These are phyloP conservation scores for Trichophyton schoenleinii DNA, from an alignment of 2,329 filamentous ascomycete species.

Conservation along the genomic window DNA sequence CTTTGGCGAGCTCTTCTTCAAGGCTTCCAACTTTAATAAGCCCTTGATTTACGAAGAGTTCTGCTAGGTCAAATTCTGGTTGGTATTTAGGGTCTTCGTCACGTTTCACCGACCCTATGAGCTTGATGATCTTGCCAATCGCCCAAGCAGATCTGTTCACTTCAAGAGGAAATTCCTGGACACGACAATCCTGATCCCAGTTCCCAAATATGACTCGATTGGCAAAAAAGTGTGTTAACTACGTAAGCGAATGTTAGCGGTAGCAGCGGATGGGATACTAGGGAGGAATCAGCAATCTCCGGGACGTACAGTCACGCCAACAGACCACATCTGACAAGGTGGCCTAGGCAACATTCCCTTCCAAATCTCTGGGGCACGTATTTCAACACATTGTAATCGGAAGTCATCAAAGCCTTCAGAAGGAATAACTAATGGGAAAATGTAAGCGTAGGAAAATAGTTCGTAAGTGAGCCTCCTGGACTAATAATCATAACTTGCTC, in stretches of 20 bases:
- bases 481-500: neutral
- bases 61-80: conserved; percentile 10
- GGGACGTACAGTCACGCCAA: conserved; percentile 10
- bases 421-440: conserved; percentile 6
- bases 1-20: conserved; percentile 8
- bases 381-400: conserved; percentile 7
- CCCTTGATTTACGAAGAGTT: conserved; percentile 5
- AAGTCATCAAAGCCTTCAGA: neutral
- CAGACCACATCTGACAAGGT: conserved; percentile 12
- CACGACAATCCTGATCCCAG: conserved; percentile 6
- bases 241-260: neutral
- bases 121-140: conserved; percentile 11
- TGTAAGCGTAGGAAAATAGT: neutral
- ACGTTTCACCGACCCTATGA: conserved; percentile 7
- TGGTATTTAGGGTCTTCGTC: conserved; percentile 8
- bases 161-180: conserved; percentile 1
- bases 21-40: conserved; percentile 9
- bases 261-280: neutral
- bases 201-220: conserved; percentile 6
- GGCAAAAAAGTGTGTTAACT: conserved; percentile 10
- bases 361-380: conserved; percentile 13
- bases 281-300: neutral
- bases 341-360: conserved; percentile 6
- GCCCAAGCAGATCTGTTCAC: conserved; percentile 10
- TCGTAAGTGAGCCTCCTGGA: neutral